Percentiles rank a stretch among this genome's conserved stretches.
phyloP scores from a whole-genome alignment of 2,329 filamentous ascomycete genomes.

The Fusarium decemcellulare region DNA sequence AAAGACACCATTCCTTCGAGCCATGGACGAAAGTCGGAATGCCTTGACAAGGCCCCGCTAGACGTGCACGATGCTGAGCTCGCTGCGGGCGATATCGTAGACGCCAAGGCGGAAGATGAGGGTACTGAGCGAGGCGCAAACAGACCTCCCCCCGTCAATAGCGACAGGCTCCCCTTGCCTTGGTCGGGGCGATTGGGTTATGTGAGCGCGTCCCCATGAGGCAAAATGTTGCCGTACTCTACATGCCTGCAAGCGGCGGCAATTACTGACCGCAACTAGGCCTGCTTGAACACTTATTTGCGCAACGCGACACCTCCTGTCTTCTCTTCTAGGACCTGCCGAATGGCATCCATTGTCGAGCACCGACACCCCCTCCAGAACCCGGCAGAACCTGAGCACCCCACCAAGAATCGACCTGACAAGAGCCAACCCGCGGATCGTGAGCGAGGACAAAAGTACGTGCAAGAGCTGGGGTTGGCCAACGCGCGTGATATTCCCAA shows the following conservation, averaged over 20 bases:
- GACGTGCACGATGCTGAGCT: constrained; percentile 43
- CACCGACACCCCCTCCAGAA: constrained; percentile 87
- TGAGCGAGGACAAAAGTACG: constrained; percentile 77
- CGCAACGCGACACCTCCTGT: constrained; percentile 85
- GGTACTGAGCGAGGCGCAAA: constrained; percentile 54
- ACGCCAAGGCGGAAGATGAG: constrained; percentile 40
- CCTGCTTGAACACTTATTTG: constrained; percentile 93
- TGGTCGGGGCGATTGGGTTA: constrained; percentile 94
- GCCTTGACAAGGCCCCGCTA: constrained; percentile 36
- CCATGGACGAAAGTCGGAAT: constrained; percentile 11
- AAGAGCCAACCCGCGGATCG: constrained; percentile 77
- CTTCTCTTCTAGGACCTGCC: constrained; percentile 92
- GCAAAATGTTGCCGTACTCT: constrained; percentile 26
- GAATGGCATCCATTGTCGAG: constrained; percentile 90
- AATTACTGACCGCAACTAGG: constrained; percentile 59
- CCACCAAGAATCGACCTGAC: constrained; percentile 89
- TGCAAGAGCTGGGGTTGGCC: constrained; percentile 82
- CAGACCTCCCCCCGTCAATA: constrained; percentile 84
- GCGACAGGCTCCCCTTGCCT: constrained; percentile 84
- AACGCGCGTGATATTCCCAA: constrained; percentile 89
- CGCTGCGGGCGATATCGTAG: constrained; percentile 38
- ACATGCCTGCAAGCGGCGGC: neutral
- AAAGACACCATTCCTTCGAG: constrained; percentile 16
- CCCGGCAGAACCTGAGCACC: constrained; percentile 81
- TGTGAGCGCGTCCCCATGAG: constrained; percentile 64